phyloP scores from a whole-genome alignment of 2,329 filamentous ascomycete genomes.

The Ceratocystis huliohia region DNA sequence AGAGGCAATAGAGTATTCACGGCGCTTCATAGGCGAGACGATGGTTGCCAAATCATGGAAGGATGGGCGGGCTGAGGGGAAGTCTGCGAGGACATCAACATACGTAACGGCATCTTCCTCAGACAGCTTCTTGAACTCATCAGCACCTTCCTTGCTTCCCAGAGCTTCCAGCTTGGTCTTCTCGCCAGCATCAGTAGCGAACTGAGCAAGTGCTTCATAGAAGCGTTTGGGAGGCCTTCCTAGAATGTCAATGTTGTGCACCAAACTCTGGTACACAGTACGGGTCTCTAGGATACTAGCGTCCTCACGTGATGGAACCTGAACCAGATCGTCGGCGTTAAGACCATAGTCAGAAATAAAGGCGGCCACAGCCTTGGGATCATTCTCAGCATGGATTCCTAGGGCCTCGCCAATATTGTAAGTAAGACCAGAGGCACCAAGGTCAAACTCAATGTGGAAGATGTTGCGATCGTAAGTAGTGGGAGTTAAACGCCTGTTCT shows the following conservation, averaged over 20 bases:
- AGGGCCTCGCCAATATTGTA: slow-evolving; percentile 97
- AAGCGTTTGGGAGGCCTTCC: slow-evolving; percentile 95
- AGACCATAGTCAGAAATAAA: slow-evolving; percentile 90
- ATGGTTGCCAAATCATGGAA: slow-evolving; percentile 85
- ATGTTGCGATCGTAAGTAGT: slow-evolving; percentile 90
- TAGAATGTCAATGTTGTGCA: slow-evolving; percentile 92
- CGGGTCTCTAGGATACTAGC: slow-evolving; percentile 63
- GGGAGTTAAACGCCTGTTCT: slow-evolving; percentile 88
- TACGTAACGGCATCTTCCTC: slow-evolving; percentile 89
- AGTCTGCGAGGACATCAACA: slow-evolving; percentile 80
- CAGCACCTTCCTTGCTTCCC: slow-evolving; percentile 63
- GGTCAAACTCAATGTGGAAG: slow-evolving; percentile 98
- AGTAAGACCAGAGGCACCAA: slow-evolving; percentile 77
- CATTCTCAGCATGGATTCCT: slow-evolving; percentile 91
- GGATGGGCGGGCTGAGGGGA: slow-evolving; percentile 71
- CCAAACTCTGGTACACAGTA: slow-evolving; percentile 80
- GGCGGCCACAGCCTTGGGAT: slow-evolving; percentile 59
- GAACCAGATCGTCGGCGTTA: slow-evolving; percentile 70
- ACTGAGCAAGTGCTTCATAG: slow-evolving; percentile 84
- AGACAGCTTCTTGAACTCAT: slow-evolving; percentile 81
- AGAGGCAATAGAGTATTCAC: slow-evolving; percentile 98
- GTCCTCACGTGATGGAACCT: slow-evolving; percentile 78
- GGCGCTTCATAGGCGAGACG: slow-evolving; percentile 81
- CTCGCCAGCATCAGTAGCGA: slow-evolving; percentile 69
- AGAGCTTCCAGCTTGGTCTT: slow-evolving; percentile 67